Evolutionary conservation across 2,329 filamentous ascomycete genomes (phyloP), one percentile per base, ranked within the genome.

Genomic region (Aspergillus udagawae): DNA sequence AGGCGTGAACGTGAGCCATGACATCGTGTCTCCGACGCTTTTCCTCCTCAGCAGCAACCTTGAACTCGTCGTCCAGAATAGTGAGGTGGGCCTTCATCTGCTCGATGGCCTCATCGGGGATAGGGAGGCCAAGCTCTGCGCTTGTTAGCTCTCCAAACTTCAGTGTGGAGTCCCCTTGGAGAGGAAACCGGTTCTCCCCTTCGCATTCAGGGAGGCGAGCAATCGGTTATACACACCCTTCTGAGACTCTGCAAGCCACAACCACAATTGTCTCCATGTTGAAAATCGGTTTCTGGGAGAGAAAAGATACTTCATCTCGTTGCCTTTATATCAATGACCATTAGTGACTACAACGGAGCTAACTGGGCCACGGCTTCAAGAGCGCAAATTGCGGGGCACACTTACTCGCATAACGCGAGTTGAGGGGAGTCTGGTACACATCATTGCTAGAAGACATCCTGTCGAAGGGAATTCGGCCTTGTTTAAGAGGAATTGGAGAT

Each of bases 201-300:
- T 23, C 21, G 10, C 10, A 44, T 29, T 45, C 21, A 38, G 14
- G 32, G 32, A 38, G 14, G 14, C 32, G 44, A 17, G 21, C 44
- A 53, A 55, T 51, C 29, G 28, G 27, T 51, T 21, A 32, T 44
- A 49, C 61, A 57, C 70, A 74, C 71, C 71, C 73, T 86, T 87
- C 79, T 96, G 88, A 9, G 83, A 81, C 79, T 96, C 88, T 25
- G 92, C 92, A 10, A 96, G 87, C 76, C 83, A 86, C 48, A 93
- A 79, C 92, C 92, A 97, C 20, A 96, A 84, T 72, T 90, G 83
- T 62, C 92, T 86, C 91, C 91, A 95, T 55, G 86, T 91, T 45
- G 85, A 87, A 73, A 87, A 86, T 29, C 91, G 83, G 54, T 85
- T 87, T 47, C 91, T 85, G 58, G 87, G 85, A 65, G 86, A 88